Evolutionary conservation across 2,329 filamentous ascomycete species (phyloP).

Genomic region (Cordyceps tenuipes): DNA sequence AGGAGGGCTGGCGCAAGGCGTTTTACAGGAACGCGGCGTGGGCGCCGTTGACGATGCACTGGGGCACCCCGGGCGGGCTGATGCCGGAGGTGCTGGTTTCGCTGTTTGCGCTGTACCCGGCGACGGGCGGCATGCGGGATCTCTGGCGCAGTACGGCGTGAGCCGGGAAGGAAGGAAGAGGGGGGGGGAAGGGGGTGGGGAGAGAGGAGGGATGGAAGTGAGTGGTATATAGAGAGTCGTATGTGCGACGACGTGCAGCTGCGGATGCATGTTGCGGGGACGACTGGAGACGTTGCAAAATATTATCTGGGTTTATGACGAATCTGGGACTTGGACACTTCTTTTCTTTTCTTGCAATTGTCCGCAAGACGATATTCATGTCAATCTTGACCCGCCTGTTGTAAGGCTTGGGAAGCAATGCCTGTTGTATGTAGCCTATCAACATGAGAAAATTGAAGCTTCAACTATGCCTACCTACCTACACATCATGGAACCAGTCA

Average conservation of each 20-base stretch:
- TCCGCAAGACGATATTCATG: background rate
- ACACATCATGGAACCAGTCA: background rate
- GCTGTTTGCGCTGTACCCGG: slow-evolving; percentile 36
- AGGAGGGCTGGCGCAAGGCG: slow-evolving; percentile 52
- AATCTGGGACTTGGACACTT: background rate
- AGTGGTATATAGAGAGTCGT: background rate
- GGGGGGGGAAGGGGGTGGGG: background rate
- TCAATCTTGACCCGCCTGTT: too few species aligned
- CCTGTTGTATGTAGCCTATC: background rate
- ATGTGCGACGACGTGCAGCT: too few species aligned
- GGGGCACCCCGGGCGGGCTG: slow-evolving; percentile 60
- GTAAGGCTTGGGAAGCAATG: background rate
- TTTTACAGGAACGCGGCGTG: slow-evolving; percentile 65
- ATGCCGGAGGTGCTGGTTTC: slow-evolving; percentile 34
- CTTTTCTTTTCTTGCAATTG: background rate
- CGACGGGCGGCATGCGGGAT: slow-evolving; percentile 35
- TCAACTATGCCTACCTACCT: background rate
- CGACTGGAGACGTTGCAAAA: too few species aligned
- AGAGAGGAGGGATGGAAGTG: background rate
- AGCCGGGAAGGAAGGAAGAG: background rate
- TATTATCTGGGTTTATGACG: too few species aligned
- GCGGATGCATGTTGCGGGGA: too few species aligned
- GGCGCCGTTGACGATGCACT: slow-evolving; percentile 78
- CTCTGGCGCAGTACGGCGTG: slow-evolving; percentile 34
- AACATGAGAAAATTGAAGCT: background rate